Conservation (phyloP, 192 early-diverging fungal genomes). For the Mortierella claussenii region DNA sequence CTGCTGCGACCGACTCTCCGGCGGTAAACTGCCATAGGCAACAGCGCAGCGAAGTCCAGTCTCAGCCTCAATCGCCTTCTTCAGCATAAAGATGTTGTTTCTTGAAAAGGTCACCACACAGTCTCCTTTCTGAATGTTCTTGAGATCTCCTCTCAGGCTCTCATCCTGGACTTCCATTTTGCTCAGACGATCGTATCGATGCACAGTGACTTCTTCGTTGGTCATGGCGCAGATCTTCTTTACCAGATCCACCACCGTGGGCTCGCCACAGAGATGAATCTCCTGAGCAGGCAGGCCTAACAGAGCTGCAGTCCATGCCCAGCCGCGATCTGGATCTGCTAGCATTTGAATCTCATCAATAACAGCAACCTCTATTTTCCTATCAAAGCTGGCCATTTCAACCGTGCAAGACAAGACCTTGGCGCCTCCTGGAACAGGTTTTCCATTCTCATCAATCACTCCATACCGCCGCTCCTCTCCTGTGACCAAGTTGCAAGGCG, state of each 20-base stretch:
- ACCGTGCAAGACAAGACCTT: constrained; percentile 81
- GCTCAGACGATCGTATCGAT: constrained; percentile 83
- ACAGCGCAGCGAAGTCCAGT: constrained; percentile 87
- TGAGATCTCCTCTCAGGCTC: constrained; percentile 66
- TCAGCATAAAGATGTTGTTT: constrained; percentile 80
- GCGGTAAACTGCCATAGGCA: constrained; percentile 93
- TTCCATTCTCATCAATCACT: constrained; percentile 50
- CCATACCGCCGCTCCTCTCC: constrained; percentile 84
- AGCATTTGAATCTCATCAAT: constrained; percentile 99
- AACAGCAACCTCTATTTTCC: constrained; percentile 82
- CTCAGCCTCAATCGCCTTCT: constrained; percentile 77
- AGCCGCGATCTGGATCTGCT: constrained; percentile 83
- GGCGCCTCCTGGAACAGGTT: constrained; percentile 35
- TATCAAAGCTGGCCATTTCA: constrained; percentile 82
- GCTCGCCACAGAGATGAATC: constrained; percentile 94
- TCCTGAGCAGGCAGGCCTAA: constrained; percentile 66
- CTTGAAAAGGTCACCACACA: constrained; percentile 92
- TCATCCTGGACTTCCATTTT: constrained; percentile 63
- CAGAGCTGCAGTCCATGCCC: constrained; percentile 96
- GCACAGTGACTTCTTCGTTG: constrained; percentile 84
- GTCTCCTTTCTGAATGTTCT: constrained; percentile 80
- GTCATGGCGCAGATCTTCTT: constrained; percentile 73
- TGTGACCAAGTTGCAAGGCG: constrained; percentile 86
- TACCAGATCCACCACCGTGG: constrained; percentile 84
- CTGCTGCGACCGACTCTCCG: constrained; percentile 90